A percentile compares a stretch with the other conserved stretches of the same genome.
Conservation (phyloP, 208 protist genomes). For the Wallacemonas sp. region DNA sequence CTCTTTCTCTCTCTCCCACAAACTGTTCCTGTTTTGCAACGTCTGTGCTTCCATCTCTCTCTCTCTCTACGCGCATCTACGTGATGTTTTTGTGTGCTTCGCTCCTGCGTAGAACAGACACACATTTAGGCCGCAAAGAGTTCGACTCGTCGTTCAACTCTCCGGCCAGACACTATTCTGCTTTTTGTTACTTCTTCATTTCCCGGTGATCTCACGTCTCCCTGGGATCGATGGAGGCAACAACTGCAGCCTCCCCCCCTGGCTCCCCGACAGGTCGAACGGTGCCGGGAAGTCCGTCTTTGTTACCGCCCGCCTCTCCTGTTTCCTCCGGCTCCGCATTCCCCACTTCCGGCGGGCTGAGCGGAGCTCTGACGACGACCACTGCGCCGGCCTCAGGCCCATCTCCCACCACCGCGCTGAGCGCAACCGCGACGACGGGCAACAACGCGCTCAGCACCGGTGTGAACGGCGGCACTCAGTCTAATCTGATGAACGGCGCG, state of each 20-base stretch:
- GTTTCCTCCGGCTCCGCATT: conserved; percentile 5
- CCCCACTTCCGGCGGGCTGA: background rate
- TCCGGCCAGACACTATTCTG: too few species aligned
- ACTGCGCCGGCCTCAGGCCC: background rate
- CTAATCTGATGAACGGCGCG: background rate
- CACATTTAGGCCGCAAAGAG: too few species aligned
- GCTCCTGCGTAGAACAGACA: conserved; percentile 13
- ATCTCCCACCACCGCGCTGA: background rate
- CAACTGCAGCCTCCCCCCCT: conserved; percentile 14
- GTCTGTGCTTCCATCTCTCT: background rate
- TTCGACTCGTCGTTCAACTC: too few species aligned
- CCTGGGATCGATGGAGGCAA: conserved; percentile 2
- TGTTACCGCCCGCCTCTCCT: conserved; percentile 15
- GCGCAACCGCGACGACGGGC: conserved; percentile 4
- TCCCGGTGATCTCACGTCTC: conserved; percentile 3
- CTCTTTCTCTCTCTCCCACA: background rate
- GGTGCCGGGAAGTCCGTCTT: background rate
- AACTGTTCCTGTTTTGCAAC: conserved; percentile 1
- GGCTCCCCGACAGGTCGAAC: conserved; percentile 18
- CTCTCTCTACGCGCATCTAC: background rate
- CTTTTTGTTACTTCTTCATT: conserved; percentile 21
- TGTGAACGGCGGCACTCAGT: background rate
- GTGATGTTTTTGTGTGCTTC: conserved; percentile 10
- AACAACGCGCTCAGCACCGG: conserved; percentile 5
- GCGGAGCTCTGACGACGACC: background rate